A percentile compares a stretch with the other conserved stretches of the same genome.
These are phyloP conservation scores for Omphalea diandra DNA, from an alignment of 441 rosid species.

Conservation along the genomic window DNA sequence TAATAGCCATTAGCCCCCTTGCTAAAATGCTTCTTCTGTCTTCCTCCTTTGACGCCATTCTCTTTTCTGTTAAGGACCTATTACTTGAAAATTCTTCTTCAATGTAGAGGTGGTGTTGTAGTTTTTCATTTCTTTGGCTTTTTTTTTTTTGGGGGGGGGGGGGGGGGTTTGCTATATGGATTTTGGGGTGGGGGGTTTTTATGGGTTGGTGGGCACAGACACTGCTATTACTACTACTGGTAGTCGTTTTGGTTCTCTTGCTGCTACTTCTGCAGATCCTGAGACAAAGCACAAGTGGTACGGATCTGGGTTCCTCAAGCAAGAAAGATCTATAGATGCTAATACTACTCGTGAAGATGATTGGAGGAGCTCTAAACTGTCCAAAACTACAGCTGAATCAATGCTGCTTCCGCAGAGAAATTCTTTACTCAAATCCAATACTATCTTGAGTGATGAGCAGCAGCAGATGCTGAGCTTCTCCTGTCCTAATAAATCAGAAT, in stretches of 20 bases:
- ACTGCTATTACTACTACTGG: conserved; percentile 20
- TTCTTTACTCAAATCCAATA: conserved; percentile 46
- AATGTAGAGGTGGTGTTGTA: conserved; percentile 21
- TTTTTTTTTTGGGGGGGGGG: conserved; percentile 40
- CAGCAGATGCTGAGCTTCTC: conserved; percentile 77
- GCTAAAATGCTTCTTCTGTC: conserved; percentile 25
- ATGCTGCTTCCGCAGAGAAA: conserved; percentile 38
- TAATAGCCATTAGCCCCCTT: background rate
- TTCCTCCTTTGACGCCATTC: conserved; percentile 18
- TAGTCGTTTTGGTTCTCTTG: conserved; percentile 32
- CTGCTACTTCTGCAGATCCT: conserved; percentile 42
- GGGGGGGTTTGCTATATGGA: conserved; percentile 51
- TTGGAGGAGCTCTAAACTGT: conserved; percentile 54
- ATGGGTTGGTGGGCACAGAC: conserved; percentile 50
- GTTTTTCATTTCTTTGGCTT: conserved; percentile 16
- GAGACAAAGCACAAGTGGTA: conserved; percentile 45
- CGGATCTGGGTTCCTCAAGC: conserved; percentile 66
- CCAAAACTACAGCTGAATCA: conserved; percentile 52
- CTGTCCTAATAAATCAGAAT: conserved; percentile 56
- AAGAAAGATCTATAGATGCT: conserved; percentile 35
- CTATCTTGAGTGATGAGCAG: conserved; percentile 31
- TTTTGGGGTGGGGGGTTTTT: conserved; percentile 45
- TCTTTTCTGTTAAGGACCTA: conserved; percentile 17
- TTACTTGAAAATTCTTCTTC: conserved; percentile 10
- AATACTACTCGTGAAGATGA: conserved; percentile 42